A percentile compares a stretch with the other conserved stretches of the same genome.
Conservation (phyloP, 805 yeast species). For the Saccharomycopsis microspora region DNA sequence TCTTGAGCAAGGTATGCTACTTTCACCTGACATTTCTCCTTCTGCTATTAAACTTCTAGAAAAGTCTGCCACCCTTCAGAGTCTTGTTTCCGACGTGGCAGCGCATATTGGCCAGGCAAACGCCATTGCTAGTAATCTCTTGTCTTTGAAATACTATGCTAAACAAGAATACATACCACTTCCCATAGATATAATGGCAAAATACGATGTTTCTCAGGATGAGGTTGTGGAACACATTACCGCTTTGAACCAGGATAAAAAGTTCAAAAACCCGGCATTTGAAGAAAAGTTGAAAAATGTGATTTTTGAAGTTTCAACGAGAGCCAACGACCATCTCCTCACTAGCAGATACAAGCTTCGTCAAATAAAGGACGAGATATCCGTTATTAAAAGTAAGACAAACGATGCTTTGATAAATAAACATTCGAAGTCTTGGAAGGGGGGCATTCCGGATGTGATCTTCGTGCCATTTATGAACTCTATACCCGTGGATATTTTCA, state of each 20-base stretch:
- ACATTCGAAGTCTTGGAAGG: conserved; percentile 28
- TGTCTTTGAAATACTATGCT: conserved; percentile 51
- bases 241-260: conserved; percentile 15
- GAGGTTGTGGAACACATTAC: conserved; percentile 35
- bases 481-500: conserved; percentile 52
- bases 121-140: conserved; percentile 52
- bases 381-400: conserved; percentile 20
- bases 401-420: conserved; percentile 22
- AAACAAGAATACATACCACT: conserved; percentile 34
- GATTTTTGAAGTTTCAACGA: conserved; percentile 56
- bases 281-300: conserved; percentile 41
- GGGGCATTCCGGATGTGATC: conserved; percentile 47
- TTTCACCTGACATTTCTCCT: conserved; percentile 49
- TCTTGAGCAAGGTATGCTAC: conserved; percentile 43
- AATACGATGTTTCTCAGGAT: conserved; percentile 51
- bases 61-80: conserved; percentile 31
- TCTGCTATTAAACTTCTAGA: conserved; percentile 39
- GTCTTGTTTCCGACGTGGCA: conserved; percentile 41
- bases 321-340: conserved; percentile 71
- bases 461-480: conserved; percentile 59
- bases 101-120: conserved; percentile 83
- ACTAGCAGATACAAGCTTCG: conserved; percentile 50
- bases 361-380: conserved; percentile 28
- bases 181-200: conserved; percentile 51
- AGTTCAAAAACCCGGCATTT: conserved; percentile 17